Evolutionary conservation across 2,329 filamentous ascomycete species (phyloP), one percentile per base, ranked within the genome.

Genomic region (Epichloe gansuensis): DNA sequence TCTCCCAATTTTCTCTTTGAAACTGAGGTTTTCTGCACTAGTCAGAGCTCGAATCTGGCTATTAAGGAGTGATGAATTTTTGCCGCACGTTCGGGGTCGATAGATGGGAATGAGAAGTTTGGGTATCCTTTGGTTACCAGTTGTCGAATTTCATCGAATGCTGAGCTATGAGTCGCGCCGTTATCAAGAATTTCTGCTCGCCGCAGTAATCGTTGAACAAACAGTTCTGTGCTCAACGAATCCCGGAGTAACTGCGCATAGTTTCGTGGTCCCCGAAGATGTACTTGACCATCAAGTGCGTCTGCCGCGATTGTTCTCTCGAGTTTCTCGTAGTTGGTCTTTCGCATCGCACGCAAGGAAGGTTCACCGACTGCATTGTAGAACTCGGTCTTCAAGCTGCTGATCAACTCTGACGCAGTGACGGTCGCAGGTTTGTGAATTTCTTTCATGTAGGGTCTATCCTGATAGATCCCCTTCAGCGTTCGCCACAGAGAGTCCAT

Each of bases 391-490:
- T 62, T 64, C 6, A 68, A 53, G 42, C 51, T 56, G 35, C 55
- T 57, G 41, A 68, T 52, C 12, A 66, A 58, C 12, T 63, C 58
- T 8, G 62, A 65, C 9, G 58, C 55, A 12, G 60, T 56, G 21
- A 64, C 49, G 5, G 59, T 61, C 5, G 61, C 62, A 25, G 67
- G 67, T 7, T 59, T 61, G 31, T 65, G 54, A 15, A 68, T 61
- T 39, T 69, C 66, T 54, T 67, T 67, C 63, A 69, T 63, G n/a
- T 59, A 69, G 1, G 67, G 66, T 5, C 66, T 62, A n/a, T 60
- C 60, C 11, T 50, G 56, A 48, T 64, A 63, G 17, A 69, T 58
- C 4, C 56, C 53, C 55, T 67, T 69, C 35, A 69, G 50, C 1
- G 56, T 54, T 3, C 55, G 46, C 66, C 67, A 69, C 3, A 70